Evolutionary conservation across 2,329 filamentous ascomycete genomes (phyloP).

Genomic region (Aspergillus bombycis): DNA sequence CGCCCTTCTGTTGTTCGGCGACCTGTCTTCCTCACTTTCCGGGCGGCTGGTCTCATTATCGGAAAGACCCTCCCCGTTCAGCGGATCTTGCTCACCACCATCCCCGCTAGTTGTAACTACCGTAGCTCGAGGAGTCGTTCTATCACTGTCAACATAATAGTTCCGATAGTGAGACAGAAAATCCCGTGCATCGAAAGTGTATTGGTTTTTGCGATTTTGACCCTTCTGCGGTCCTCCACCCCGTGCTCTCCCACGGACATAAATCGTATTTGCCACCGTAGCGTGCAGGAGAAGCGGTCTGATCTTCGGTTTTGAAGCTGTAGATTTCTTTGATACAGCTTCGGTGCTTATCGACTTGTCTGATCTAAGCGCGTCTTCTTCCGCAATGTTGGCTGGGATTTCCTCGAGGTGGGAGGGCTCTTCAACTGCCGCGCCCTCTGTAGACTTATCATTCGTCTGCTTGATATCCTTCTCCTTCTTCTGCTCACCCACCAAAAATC

Average conservation of each 20-base stretch:
- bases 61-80: not conserved
- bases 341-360: not conserved
- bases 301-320: slow-evolving; percentile 30
- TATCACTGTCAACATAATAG: slow-evolving; percentile 35
- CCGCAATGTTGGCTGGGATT: slow-evolving; percentile 12
- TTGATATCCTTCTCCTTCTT: slow-evolving; percentile 15
- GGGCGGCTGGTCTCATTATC: not conserved
- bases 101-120: not conserved
- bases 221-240: slow-evolving; percentile 10
- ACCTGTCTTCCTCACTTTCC: not conserved
- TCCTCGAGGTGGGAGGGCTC: slow-evolving; percentile 16
- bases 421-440: not conserved
- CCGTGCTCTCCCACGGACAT: slow-evolving; percentile 49
- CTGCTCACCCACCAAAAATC: slow-evolving; percentile 42
- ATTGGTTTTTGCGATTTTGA: slow-evolving; percentile 35
- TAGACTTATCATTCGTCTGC: not conserved
- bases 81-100: not conserved
- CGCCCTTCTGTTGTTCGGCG: not conserved
- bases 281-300: slow-evolving; percentile 76
- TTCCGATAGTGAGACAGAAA: slow-evolving; percentile 37
- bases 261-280: slow-evolving; percentile 84
- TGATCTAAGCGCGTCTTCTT: slow-evolving; percentile 5
- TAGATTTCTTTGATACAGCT: slow-evolving; percentile 10
- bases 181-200: slow-evolving; percentile 49
- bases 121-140: slow-evolving; percentile 21